Conservation (phyloP, 768 basidiomycete genomes). For the Boletus pseudopeckii region DNA sequence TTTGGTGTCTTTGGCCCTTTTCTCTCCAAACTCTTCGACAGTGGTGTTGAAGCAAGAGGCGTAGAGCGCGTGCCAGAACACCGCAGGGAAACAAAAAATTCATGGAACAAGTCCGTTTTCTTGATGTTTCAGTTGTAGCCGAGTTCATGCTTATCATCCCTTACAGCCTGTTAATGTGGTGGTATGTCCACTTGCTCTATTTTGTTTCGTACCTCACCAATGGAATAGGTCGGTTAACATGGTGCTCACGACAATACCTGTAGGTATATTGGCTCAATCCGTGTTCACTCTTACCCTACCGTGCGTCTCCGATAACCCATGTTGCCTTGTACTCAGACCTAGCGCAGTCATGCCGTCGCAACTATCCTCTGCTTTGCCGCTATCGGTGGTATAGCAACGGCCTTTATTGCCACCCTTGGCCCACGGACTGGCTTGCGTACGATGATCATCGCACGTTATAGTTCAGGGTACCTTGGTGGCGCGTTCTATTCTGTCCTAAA, state of each 20-base stretch:
- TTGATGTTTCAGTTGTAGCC: background rate
- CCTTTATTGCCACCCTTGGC: constrained; percentile 53
- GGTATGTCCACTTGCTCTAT: constrained; percentile 22
- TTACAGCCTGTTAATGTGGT: constrained; percentile 44
- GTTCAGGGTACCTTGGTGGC: constrained; percentile 47
- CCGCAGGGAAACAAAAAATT: constrained; percentile 42
- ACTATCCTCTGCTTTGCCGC: constrained; percentile 45
- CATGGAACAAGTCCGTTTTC: constrained; percentile 41
- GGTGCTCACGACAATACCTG: constrained; percentile 46
- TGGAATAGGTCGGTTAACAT: constrained; percentile 43
- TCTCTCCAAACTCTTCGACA: constrained; percentile 40
- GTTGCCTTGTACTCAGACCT: background rate
- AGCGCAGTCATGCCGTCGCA: constrained; percentile 40
- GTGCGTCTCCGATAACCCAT: constrained; percentile 23
- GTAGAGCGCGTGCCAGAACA: constrained; percentile 53
- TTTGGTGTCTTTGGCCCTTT: constrained; percentile 32
- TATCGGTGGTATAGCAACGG: constrained; percentile 39
- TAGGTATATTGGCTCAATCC: constrained; percentile 47
- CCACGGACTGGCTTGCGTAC: constrained; percentile 52
- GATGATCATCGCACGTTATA: constrained; percentile 50
- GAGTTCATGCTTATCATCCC: background rate
- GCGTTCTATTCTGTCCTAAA: constrained; percentile 51
- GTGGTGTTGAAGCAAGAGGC: constrained; percentile 52
- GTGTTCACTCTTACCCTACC: constrained; percentile 47
- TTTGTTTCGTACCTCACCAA: background rate